Percentiles rank a stretch among this genome's conserved stretches.
Conservation (phyloP, 352 stramenopile genomes). For the Phytophthora pluvialis region DNA sequence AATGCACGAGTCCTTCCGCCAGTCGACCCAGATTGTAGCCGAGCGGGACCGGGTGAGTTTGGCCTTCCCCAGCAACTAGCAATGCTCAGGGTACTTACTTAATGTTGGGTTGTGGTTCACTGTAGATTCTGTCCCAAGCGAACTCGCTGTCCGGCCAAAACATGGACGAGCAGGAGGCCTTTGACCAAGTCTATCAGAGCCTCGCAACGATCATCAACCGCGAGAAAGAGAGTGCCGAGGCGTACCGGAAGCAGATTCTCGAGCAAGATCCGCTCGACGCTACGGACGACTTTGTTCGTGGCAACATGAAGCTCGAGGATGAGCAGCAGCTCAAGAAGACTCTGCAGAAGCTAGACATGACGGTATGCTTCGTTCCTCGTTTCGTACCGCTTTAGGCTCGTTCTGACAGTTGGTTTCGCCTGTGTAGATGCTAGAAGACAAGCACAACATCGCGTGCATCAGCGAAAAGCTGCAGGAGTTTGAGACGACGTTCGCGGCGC, state of each 20-base stretch:
- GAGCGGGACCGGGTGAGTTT: conserved; percentile 66
- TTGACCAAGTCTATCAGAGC: conserved; percentile 77
- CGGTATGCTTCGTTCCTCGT: conserved; percentile 32
- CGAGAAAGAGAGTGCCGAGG: conserved; percentile 76
- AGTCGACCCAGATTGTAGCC: conserved; percentile 72
- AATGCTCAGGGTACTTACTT: conserved; percentile 1
- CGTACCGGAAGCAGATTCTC: conserved; percentile 82
- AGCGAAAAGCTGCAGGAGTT: conserved; percentile 80
- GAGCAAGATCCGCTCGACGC: conserved; percentile 75
- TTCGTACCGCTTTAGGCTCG: background rate
- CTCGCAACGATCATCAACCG: conserved; percentile 75
- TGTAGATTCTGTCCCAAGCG: conserved; percentile 68
- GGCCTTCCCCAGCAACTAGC: background rate
- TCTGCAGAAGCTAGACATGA: conserved; percentile 64
- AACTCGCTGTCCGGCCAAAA: conserved; percentile 73
- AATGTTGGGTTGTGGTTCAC: background rate
- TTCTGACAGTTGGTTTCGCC: background rate
- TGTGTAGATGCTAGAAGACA: conserved; percentile 69
- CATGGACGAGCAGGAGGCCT: conserved; percentile 77
- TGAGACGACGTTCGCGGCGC: conserved; percentile 63
- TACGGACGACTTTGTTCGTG: conserved; percentile 71
- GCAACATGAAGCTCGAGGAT: conserved; percentile 82
- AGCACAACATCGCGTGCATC: conserved; percentile 69
- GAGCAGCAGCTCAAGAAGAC: conserved; percentile 75
- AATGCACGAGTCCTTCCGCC: conserved; percentile 78